These are phyloP conservation scores for Pseudohyphozyma bogoriensis DNA, from an alignment of 768 basidiomycete species.

Conservation along the genomic window DNA sequence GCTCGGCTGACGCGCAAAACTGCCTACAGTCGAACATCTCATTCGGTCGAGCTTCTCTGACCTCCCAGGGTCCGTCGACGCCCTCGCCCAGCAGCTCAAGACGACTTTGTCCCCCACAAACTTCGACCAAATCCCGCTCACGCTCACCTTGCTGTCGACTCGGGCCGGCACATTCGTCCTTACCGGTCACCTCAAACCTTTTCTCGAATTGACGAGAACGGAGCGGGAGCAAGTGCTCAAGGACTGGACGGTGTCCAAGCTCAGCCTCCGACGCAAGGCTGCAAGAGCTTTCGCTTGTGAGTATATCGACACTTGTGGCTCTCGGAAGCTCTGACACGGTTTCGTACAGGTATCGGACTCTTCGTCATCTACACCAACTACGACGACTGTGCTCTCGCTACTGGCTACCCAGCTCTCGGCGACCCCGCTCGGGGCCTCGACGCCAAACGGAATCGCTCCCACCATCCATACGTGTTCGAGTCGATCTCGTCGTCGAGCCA, in stretches of 20 bases:
- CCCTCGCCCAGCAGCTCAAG: slow-evolving; percentile 7
- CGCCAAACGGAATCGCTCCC: slow-evolving; percentile 1
- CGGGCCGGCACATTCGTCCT: slow-evolving; percentile 21
- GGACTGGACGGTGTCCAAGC: slow-evolving; percentile 11
- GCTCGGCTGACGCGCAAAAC: neutral
- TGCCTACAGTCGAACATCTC: slow-evolving; percentile 4
- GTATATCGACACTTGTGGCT: neutral
- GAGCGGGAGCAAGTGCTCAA: slow-evolving; percentile 17
- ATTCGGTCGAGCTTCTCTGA: slow-evolving; percentile 5
- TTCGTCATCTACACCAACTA: slow-evolving; percentile 14
- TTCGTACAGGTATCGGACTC: slow-evolving; percentile 1
- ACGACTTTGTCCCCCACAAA: slow-evolving; percentile 9
- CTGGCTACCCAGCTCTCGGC: slow-evolving; percentile 9
- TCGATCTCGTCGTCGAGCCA: neutral
- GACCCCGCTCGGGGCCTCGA: slow-evolving; percentile 13
- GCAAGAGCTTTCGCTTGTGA: slow-evolving; percentile 14
- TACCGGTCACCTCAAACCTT: slow-evolving; percentile 10
- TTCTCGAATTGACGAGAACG: slow-evolving; percentile 4
- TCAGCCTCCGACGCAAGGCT: slow-evolving; percentile 13
- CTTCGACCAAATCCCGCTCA: slow-evolving; percentile 3
- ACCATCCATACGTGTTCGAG: slow-evolving; percentile 17
- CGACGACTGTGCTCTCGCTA: slow-evolving; percentile 11
- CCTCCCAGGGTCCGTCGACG: slow-evolving; percentile 11
- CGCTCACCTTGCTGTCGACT: slow-evolving; percentile 18
- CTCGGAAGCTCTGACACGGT: neutral